These are phyloP conservation scores for Alloascoidea africana DNA, from an alignment of 805 yeast genomes.

Conservation along the genomic window DNA sequence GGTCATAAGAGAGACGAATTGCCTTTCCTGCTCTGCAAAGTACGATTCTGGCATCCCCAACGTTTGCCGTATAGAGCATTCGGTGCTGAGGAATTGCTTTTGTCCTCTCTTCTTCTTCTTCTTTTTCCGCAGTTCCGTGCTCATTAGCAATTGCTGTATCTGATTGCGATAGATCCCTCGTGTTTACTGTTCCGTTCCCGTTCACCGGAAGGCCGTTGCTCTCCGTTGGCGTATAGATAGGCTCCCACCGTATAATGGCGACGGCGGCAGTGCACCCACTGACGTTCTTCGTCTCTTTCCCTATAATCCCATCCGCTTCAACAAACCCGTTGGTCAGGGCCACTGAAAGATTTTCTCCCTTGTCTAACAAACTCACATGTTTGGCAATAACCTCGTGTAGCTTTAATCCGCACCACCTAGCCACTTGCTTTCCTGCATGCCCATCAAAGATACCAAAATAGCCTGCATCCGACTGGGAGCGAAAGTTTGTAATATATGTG, in stretches of 20 bases:
- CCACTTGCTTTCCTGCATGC: conserved; percentile 88
- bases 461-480: conserved; percentile 64
- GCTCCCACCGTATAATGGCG: conserved; percentile 79
- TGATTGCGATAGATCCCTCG: conserved; percentile 2
- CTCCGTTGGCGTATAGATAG: too few species aligned
- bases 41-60: conserved; percentile 83
- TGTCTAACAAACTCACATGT: conserved; percentile 26
- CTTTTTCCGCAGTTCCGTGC: conserved; percentile 3
- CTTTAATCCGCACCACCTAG: conserved; percentile 88
- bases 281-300: conserved; percentile 43
- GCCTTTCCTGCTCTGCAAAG: conserved; percentile 64
- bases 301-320: conserved; percentile 59
- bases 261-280: conserved; percentile 96
- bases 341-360: conserved; percentile 44
- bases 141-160: conserved; percentile 6
- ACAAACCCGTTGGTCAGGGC: conserved; percentile 55
- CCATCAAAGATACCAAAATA: conserved; percentile 95
- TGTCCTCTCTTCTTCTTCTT: conserved; percentile 11
- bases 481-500: conserved; percentile 69
- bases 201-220: background rate
- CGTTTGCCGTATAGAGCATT: conserved; percentile 85
- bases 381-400: conserved; percentile 50
- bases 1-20: conserved; percentile 77
- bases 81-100: conserved; percentile 20
- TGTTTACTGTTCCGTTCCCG: conserved; percentile 1